These are phyloP conservation scores for Trametes elegans DNA, from an alignment of 768 basidiomycete genomes.

Conservation along the genomic window DNA sequence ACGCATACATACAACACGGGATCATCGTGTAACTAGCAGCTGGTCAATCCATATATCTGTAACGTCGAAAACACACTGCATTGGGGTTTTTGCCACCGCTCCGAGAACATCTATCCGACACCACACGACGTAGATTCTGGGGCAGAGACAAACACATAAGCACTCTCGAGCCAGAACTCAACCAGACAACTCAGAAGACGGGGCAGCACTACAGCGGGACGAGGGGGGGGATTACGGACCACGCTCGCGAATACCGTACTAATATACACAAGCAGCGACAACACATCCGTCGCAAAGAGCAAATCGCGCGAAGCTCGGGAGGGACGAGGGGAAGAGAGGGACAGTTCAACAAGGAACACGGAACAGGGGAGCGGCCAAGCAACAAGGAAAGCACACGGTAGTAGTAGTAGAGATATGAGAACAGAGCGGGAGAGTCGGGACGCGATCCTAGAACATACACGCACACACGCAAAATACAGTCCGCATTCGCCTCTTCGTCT, in stretches of 20 bases:
- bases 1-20: not conserved
- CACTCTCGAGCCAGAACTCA: too few relatives aligned
- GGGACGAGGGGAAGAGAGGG: not conserved
- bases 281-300: not conserved
- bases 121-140: not conserved
- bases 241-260: not conserved
- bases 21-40: not conserved
- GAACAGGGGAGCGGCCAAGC: not conserved
- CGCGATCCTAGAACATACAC: slow-evolving; percentile 9
- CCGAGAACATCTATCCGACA: not conserved
- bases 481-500: not conserved
- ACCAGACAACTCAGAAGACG: too few relatives aligned
- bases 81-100: not conserved
- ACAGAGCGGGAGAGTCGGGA: not conserved
- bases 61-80: not conserved
- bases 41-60: too few relatives aligned
- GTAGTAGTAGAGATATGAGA: too few relatives aligned
- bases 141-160: not conserved
- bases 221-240: too few relatives aligned
- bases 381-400: too few relatives aligned
- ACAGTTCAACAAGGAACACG: not conserved
- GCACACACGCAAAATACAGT: slow-evolving; percentile 4
- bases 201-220: too few relatives aligned
- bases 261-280: not conserved
- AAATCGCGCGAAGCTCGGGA: not conserved